These are phyloP conservation scores for Trichoderma semiorbis DNA, from an alignment of 2,329 filamentous ascomycete genomes.

Conservation along the genomic window DNA sequence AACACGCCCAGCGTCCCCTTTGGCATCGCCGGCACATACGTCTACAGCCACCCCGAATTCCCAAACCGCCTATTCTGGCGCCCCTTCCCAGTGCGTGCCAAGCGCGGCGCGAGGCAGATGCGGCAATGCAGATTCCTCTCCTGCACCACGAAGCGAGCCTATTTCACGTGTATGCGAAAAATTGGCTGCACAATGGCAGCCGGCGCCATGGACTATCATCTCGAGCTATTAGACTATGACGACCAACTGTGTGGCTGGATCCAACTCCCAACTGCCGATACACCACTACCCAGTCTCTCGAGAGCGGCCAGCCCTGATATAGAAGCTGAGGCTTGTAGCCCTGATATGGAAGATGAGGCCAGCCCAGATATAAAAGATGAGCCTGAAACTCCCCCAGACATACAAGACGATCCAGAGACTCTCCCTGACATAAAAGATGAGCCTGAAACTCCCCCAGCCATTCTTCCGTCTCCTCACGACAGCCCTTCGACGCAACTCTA, in stretches of 20 bases:
- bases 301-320: neutral
- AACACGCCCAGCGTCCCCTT: neutral
- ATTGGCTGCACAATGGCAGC: neutral
- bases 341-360: neutral
- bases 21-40: neutral
- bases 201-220: neutral
- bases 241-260: neutral
- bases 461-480: neutral
- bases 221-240: neutral
- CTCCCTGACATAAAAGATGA: no score
- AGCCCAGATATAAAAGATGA: neutral
- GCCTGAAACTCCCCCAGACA: neutral
- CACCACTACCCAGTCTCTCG: neutral
- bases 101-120: neutral
- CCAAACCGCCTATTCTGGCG: neutral
- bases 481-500: neutral
- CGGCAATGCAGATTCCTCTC: neutral
- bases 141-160: neutral
- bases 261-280: neutral
- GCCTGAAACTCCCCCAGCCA: neutral
- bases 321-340: neutral
- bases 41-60: neutral
- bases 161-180: neutral
- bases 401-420: no score
- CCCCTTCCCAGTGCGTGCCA: neutral